Conservation (phyloP, 352 stramenopile genomes). For the Phytophthora constricta region DNA sequence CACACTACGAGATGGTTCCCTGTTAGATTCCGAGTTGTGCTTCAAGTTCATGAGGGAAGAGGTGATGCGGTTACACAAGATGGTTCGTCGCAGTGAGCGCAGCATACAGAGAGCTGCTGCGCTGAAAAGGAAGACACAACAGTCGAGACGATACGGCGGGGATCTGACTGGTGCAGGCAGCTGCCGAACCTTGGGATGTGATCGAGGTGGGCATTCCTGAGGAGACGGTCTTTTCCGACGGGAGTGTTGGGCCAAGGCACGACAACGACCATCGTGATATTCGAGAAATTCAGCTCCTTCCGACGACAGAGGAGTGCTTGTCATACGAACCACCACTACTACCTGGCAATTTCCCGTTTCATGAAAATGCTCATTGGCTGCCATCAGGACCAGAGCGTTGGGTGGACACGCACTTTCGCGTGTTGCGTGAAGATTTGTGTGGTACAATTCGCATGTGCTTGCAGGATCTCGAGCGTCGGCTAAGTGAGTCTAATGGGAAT, state of each 20-base stretch:
- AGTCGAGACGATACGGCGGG: background rate
- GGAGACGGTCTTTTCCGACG: conserved; percentile 22
- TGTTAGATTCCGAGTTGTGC: conserved; percentile 38
- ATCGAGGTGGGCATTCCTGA: conserved; percentile 34
- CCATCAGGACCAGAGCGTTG: conserved; percentile 44
- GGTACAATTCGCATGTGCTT: conserved; percentile 40
- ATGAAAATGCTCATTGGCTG: conserved; percentile 49
- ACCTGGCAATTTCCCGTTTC: conserved; percentile 47
- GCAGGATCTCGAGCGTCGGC: conserved; percentile 37
- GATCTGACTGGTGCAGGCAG: background rate
- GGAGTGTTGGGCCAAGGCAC: conserved; percentile 41
- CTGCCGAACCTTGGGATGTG: conserved; percentile 33
- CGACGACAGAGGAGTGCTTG: conserved; percentile 45
- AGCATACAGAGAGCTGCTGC: conserved; percentile 14
- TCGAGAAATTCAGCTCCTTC: conserved; percentile 41
- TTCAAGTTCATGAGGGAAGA: conserved; percentile 40
- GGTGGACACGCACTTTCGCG: conserved; percentile 54
- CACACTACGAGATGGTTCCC: background rate
- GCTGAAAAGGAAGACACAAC: conserved; percentile 14
- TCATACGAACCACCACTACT: conserved; percentile 32
- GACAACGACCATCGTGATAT: conserved; percentile 50
- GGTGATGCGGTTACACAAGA: conserved; percentile 37
- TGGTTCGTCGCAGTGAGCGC: conserved; percentile 32
- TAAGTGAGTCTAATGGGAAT: conserved; percentile 14
- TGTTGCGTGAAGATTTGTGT: conserved; percentile 54